A percentile compares a stretch with the other conserved stretches of the same genome.
phyloP scores from a whole-genome alignment of 768 basidiomycete genomes.

The Hebeloma cylindrosporum region DNA sequence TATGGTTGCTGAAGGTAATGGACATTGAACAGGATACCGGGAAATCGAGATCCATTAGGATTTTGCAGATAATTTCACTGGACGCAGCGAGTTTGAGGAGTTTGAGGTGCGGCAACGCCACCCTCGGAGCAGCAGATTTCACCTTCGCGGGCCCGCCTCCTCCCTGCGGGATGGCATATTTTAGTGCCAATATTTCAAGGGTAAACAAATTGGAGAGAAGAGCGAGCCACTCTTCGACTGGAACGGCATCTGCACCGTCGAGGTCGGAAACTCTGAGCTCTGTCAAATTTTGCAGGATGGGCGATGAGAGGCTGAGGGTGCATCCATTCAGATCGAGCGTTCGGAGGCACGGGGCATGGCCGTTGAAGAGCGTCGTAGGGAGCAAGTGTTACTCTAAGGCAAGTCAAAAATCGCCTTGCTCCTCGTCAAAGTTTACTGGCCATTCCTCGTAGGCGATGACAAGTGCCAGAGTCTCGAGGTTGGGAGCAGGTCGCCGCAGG shows the following conservation, averaged over 20 bases:
- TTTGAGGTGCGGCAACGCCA: conserved; percentile 3
- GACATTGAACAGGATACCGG: too few species aligned
- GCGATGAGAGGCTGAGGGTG: background rate
- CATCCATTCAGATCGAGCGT: conserved; percentile 8
- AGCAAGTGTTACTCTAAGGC: too few species aligned
- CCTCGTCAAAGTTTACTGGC: background rate
- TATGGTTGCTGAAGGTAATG: too few species aligned
- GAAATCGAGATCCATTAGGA: conserved; percentile 3
- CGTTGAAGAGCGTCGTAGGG: background rate
- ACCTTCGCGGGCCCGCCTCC: background rate
- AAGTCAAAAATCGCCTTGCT: too few species aligned
- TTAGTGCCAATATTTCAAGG: conserved; percentile 1
- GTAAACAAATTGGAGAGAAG: conserved; percentile 2
- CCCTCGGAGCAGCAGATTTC: background rate
- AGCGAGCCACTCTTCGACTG: background rate
- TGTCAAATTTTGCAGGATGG: conserved; percentile 4
- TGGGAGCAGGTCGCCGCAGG: too few species aligned
- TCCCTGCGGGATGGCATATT: background rate
- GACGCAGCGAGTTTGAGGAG: background rate
- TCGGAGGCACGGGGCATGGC: conserved; percentile 3
- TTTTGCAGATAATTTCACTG: background rate
- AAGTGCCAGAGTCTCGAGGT: conserved; percentile 1
- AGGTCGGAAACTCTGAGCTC: conserved; percentile 1
- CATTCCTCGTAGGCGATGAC: conserved; percentile 5
- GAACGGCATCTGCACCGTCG: background rate